Conservation (phyloP, 2,329 filamentous ascomycete species). For the Aspergillus ochraceus region DNA sequence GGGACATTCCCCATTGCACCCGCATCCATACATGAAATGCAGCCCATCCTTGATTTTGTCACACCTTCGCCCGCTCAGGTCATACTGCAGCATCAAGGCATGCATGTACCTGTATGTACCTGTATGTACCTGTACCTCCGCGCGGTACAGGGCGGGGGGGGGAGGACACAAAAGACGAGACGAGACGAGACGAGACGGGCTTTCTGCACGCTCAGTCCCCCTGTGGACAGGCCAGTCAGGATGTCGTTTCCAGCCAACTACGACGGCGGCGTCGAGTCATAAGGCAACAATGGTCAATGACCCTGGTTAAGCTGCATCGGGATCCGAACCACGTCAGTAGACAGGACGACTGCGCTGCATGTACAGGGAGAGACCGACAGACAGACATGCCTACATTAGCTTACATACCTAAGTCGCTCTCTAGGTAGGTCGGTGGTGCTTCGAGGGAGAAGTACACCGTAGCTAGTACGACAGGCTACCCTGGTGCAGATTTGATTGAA, state of each 20-base stretch:
- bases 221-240: not conserved
- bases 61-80: not conserved
- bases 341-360: not conserved
- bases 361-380: no score
- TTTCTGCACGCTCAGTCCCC: not conserved
- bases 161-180: not conserved
- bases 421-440: no score
- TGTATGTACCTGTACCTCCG: not conserved
- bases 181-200: not conserved
- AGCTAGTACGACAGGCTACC: no score
- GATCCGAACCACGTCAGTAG: not conserved
- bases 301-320: not conserved
- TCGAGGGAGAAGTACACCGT: no score
- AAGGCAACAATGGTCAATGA: not conserved
- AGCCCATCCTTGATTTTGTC: not conserved
- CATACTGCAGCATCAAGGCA: not conserved
- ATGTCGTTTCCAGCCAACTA: not conserved
- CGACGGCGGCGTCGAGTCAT: not conserved
- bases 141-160: no score
- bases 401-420: no score
- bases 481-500: no score
- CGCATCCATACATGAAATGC: not conserved
- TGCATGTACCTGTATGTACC: not conserved
- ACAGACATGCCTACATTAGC: no score
- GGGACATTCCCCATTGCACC: not conserved